Percentiles rank a stretch among this genome's conserved stretches.
phyloP scores from a whole-genome alignment of 768 basidiomycete species.

The Pleurotus pulmonarius region DNA sequence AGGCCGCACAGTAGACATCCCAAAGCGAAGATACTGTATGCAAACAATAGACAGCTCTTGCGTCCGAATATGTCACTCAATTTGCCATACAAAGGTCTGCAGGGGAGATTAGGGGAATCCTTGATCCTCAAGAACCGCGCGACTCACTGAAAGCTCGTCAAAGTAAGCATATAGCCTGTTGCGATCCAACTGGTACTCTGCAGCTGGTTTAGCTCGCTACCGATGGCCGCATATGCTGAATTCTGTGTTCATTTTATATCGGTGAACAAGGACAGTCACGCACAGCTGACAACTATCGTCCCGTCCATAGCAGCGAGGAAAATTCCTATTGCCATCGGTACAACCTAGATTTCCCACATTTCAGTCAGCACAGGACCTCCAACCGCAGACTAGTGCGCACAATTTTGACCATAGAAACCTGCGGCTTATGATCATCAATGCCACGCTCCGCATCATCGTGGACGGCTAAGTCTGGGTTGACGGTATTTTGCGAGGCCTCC shows the following conservation, averaged over 20 bases:
- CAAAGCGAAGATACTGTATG: constrained; percentile 49
- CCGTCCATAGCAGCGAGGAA: constrained; percentile 47
- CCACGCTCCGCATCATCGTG: constrained; percentile 3
- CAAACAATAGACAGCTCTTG: constrained; percentile 52
- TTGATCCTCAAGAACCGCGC: no score
- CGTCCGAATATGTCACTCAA: constrained; percentile 64
- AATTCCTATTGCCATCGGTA: constrained; percentile 46
- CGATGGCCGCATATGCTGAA: constrained; percentile 45
- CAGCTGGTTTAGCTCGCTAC: constrained; percentile 56
- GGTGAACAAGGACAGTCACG: constrained; percentile 4
- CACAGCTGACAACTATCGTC: constrained; percentile 47
- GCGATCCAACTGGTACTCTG: constrained; percentile 68
- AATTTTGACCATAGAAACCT: neutral
- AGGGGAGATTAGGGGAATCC: neutral
- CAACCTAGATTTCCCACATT: constrained; percentile 23
- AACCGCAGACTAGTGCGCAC: neutral
- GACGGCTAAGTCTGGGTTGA: constrained; percentile 9
- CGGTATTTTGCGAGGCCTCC: constrained; percentile 6
- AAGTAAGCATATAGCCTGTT: constrained; percentile 57
- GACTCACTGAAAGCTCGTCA: constrained; percentile 57
- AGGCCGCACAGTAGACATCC: constrained; percentile 54
- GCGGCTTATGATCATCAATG: neutral
- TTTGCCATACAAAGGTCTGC: constrained; percentile 61
- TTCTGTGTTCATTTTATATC: neutral
- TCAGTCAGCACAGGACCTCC: neutral